phyloP scores from a whole-genome alignment of 768 basidiomycete genomes.

The Mycena olivaceomarginata region DNA sequence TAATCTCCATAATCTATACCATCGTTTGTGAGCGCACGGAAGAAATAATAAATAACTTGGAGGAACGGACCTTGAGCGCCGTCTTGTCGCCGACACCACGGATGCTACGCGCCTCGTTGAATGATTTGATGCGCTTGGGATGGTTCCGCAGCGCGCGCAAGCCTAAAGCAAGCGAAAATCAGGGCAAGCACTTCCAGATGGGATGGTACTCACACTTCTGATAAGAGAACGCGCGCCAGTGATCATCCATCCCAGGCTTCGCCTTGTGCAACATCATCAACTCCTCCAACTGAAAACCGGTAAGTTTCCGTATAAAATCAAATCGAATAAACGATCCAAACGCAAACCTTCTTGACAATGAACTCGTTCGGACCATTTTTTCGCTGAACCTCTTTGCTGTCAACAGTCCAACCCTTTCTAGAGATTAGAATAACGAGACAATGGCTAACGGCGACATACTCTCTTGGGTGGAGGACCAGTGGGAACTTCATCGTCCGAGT shows the following conservation, averaged over 20 bases:
- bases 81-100: conserved; percentile 85
- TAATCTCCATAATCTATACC: conserved; percentile 86
- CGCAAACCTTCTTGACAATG: conserved; percentile 80
- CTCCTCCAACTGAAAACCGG: conserved; percentile 72
- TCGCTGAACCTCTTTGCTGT: conserved; percentile 62
- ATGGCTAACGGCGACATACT: conserved; percentile 44
- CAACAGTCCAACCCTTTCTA: background rate
- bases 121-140: conserved; percentile 74
- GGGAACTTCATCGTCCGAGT: conserved; percentile 48
- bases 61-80: conserved; percentile 74
- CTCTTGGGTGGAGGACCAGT: conserved; percentile 52
- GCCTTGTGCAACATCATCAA: conserved; percentile 79
- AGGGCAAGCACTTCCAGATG: background rate
- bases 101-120: conserved; percentile 76
- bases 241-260: conserved; percentile 76
- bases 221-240: conserved; percentile 81
- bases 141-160: conserved; percentile 75
- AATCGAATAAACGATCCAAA: conserved; percentile 7
- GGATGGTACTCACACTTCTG: conserved; percentile 71
- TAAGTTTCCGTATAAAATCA: background rate
- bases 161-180: conserved; percentile 58
- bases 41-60: background rate
- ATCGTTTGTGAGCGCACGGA: background rate
- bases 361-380: conserved; percentile 77
- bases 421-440: conserved; percentile 18